Evolutionary conservation across 2,329 filamentous ascomycete genomes (phyloP), one percentile per base, ranked within the genome.

Genomic region (Lecanicillium sp.): DNA sequence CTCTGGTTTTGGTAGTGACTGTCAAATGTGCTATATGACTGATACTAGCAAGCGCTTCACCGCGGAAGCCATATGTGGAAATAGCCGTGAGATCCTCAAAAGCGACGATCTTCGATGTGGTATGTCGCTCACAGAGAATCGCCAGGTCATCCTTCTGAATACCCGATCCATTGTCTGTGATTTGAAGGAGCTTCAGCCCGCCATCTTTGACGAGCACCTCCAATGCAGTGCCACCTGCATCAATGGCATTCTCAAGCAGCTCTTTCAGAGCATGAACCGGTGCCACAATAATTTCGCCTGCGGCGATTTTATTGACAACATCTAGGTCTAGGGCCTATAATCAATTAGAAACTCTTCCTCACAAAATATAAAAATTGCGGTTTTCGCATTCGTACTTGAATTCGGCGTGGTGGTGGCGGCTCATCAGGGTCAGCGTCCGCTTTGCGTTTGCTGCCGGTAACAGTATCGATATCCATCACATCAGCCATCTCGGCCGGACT

Each of bases 271-370:
- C 93, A 66, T 98, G 89, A 23, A 96, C 90, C 0, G 93, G 94
- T 2, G 93, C 91, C 41, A 98, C 90, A 52, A 98, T 98, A 59
- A 98, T 98, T 66, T 98, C 93, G 17, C 93, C 93, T 0, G 93
- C 93, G 1, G 93, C 93, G 56, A 98, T 98, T 66, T 97, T 98
- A 73, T 97, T 98, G 55, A 98, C 87, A 19, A 98, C 93, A 69
- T 93, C 86, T 54, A 87, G 83, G 60, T 95, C 87, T 21, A 98
- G 78, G 12, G 91, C 86, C 83, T 95, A 47, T 45, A n/a, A n/a
- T n/a, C n/a, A n/a, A n/a, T 35, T 32, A 23, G 30, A 3, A 27
- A 35, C 32, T 24, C n/a, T 17, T 39, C 24, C n/a, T n/a, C n/a
- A n/a, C n/a, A n/a, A n/a, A n/a, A n/a, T n/a, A n/a, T n/a, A 48